Conservation (phyloP, 2,329 filamentous ascomycete species). For the Botrytis pseudocinerea region DNA sequence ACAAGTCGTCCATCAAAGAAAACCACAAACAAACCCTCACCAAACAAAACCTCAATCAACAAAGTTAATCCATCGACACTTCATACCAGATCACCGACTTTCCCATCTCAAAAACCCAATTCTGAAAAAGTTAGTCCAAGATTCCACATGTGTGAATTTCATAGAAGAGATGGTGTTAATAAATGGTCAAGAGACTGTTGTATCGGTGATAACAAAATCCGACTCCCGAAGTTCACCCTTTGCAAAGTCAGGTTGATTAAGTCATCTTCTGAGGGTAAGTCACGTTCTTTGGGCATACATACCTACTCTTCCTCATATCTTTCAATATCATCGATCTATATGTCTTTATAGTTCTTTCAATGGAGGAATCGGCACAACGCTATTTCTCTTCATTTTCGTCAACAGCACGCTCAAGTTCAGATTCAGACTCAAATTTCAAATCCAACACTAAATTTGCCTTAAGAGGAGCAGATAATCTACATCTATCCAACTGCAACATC, state of each 20-base stretch:
- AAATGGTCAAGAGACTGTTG: neutral
- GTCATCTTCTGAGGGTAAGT: neutral
- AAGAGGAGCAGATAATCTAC: neutral
- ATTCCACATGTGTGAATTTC: neutral
- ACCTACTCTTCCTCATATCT: neutral
- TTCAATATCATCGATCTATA: fast-evolving
- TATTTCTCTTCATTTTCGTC: neutral
- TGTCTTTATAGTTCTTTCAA: fast-evolving
- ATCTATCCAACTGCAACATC: neutral
- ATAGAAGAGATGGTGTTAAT: neutral
- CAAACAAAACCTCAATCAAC: neutral
- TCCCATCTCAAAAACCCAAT: neutral
- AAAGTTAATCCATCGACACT: neutral
- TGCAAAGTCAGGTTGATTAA: neutral
- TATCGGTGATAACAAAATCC: neutral
- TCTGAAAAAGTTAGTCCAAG: neutral
- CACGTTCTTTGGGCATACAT: neutral
- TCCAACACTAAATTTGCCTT: neutral
- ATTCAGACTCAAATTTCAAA: neutral
- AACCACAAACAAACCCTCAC: neutral
- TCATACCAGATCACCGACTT: neutral
- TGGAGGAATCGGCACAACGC: fast-evolving
- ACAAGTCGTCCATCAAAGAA: neutral
- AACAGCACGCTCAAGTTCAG: neutral
- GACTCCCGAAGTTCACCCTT: neutral